Evolutionary conservation across 148 eudicot species (phyloP).

Genomic region (Fallopia convolvulus): DNA sequence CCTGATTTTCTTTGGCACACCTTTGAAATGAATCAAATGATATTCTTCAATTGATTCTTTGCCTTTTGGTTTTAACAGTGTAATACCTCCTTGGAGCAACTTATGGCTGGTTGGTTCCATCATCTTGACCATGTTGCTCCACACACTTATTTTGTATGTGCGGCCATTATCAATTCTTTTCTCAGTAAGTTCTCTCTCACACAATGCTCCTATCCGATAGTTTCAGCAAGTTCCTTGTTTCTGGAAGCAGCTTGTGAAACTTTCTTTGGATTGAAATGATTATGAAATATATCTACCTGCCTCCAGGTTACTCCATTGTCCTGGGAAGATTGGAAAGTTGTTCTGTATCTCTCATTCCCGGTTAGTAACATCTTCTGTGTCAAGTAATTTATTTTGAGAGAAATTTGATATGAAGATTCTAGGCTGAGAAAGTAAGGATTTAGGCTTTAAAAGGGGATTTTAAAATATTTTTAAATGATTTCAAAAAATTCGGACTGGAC

Average conservation of each 20-base stretch:
- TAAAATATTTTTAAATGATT: not conserved
- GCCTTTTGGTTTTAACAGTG: conserved; percentile 34
- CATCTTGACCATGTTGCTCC: conserved; percentile 83
- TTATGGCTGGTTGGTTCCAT: conserved; percentile 94
- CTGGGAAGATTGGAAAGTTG: conserved; percentile 93
- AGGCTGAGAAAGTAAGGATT: too few relatives aligned
- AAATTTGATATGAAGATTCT: not conserved
- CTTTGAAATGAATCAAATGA: not conserved
- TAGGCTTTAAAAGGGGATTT: too few relatives aligned
- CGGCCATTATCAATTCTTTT: conserved; percentile 78
- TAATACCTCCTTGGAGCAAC: conserved; percentile 94
- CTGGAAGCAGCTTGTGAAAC: conserved; percentile 2
- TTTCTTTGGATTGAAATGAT: conserved; percentile 1
- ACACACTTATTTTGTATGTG: conserved; percentile 79
- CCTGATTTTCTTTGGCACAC: not conserved
- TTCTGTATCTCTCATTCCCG: conserved; percentile 88
- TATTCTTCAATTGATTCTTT: conserved; percentile 9
- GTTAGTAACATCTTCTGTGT: conserved; percentile 34
- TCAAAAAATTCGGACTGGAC: not conserved
- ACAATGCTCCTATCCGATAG: conserved; percentile 6
- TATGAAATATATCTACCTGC: conserved; percentile 19
- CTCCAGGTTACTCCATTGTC: conserved; percentile 89
- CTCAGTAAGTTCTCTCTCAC: conserved; percentile 57
- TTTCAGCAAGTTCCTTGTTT: not conserved
- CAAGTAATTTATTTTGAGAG: not conserved